Conservation (phyloP, 305 asterid species). For the Ruellia speciosa region DNA sequence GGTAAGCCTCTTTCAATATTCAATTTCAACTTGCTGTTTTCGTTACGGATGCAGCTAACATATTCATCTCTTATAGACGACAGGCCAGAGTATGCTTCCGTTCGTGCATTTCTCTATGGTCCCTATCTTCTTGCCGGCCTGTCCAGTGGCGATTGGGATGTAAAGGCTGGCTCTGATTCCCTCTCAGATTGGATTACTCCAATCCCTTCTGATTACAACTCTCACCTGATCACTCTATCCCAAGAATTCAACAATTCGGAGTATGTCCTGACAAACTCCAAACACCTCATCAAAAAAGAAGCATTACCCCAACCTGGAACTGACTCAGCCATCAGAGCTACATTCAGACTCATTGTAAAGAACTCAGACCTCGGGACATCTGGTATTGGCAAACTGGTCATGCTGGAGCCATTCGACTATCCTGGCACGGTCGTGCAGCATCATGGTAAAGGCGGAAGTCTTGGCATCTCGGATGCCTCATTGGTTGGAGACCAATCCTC, state of each 20-base stretch:
- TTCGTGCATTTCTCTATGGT: conserved; percentile 69
- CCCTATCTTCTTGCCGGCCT: conserved; percentile 81
- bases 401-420: conserved; percentile 38
- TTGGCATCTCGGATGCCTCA: conserved; percentile 25
- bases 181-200: conserved; percentile 43
- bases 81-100: conserved; percentile 52
- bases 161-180: conserved; percentile 32
- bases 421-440: conserved; percentile 36
- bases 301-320: conserved; percentile 53
- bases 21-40: not conserved
- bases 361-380: conserved; percentile 18
- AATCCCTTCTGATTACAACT: conserved; percentile 41
- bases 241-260: conserved; percentile 33
- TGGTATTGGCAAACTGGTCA: conserved; percentile 26
- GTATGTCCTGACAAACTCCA: conserved; percentile 33
- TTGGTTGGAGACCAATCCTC: conserved; percentile 14
- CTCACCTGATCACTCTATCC: conserved; percentile 48
- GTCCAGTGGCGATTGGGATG: conserved; percentile 60
- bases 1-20: conserved; percentile 30
- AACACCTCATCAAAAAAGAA: conserved; percentile 30
- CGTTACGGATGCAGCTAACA: conserved; percentile 11
- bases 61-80: conserved; percentile 46
- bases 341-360: conserved; percentile 46
- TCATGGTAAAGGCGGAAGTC: conserved; percentile 28
- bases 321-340: conserved; percentile 46